Conservation (phyloP, 2,329 filamentous ascomycete species). For the Fusarium tuaranense region DNA sequence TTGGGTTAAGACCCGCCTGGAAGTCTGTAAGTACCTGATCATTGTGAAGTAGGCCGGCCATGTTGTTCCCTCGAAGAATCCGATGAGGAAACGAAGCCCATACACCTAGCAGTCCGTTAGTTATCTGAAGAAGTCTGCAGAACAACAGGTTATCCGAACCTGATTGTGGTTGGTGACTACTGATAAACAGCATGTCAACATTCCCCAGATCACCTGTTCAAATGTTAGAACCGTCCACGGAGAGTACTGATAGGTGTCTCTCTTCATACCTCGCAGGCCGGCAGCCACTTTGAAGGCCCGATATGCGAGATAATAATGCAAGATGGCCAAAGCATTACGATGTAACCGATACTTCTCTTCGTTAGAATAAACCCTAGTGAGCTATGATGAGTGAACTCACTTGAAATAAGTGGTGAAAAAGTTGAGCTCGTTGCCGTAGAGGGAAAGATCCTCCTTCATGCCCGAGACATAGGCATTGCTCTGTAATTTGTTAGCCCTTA, state of each 20-base stretch:
- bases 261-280: conserved; percentile 6
- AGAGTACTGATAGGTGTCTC: neutral
- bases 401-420: conserved; percentile 20
- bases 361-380: neutral
- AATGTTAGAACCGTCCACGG: neutral
- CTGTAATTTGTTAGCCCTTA: neutral
- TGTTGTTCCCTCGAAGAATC: conserved; percentile 17
- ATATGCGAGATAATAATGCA: conserved; percentile 20
- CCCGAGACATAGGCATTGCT: conserved; percentile 21
- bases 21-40: conserved; percentile 8
- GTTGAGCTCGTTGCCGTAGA: conserved; percentile 19
- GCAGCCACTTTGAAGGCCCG: conserved; percentile 19
- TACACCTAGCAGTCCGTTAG: neutral
- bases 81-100: conserved; percentile 16
- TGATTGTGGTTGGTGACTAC: neutral
- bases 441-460: conserved; percentile 17
- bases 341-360: conserved; percentile 13
- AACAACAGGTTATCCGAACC: neutral
- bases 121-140: neutral
- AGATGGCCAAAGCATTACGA: conserved; percentile 23
- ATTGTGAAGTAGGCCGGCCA: conserved; percentile 28
- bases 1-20: neutral
- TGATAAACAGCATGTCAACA: conserved; percentile 1
- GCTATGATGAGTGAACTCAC: neutral
- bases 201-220: neutral